These are phyloP conservation scores for Murraya paniculata DNA, from an alignment of 345 rosid genomes.

Conservation along the genomic window DNA sequence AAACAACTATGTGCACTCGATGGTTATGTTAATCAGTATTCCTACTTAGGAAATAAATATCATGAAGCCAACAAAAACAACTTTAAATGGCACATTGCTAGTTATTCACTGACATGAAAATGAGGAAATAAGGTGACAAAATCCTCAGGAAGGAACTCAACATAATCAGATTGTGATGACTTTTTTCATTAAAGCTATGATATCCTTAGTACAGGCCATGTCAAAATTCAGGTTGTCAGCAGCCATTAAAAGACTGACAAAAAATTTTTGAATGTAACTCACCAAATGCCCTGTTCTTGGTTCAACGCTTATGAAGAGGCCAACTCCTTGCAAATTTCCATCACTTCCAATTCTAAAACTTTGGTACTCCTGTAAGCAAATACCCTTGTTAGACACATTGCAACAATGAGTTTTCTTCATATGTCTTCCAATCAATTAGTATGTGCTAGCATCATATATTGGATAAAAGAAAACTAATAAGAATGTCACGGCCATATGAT, in stretches of 20 bases:
- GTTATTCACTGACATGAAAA: background rate
- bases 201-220: background rate
- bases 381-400: background rate
- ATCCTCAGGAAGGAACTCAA: background rate
- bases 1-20: background rate
- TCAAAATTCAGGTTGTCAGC: background rate
- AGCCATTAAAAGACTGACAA: background rate
- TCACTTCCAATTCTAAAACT: conserved; percentile 88
- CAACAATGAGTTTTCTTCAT: background rate
- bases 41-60: background rate
- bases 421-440: background rate
- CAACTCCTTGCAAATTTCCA: conserved; percentile 92
- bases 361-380: conserved; percentile 67
- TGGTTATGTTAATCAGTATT: background rate
- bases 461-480: background rate
- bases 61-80: background rate
- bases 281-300: conserved; percentile 89
- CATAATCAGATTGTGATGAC: background rate
- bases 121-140: background rate
- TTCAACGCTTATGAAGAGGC: conserved; percentile 67
- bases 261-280: conserved; percentile 24
- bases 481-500: background rate
- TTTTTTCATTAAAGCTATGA: background rate
- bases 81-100: background rate
- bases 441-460: background rate